These are phyloP conservation scores for Pseudogymnoascus sp. DNA, from an alignment of 2,329 filamentous ascomycete species.

Conservation along the genomic window DNA sequence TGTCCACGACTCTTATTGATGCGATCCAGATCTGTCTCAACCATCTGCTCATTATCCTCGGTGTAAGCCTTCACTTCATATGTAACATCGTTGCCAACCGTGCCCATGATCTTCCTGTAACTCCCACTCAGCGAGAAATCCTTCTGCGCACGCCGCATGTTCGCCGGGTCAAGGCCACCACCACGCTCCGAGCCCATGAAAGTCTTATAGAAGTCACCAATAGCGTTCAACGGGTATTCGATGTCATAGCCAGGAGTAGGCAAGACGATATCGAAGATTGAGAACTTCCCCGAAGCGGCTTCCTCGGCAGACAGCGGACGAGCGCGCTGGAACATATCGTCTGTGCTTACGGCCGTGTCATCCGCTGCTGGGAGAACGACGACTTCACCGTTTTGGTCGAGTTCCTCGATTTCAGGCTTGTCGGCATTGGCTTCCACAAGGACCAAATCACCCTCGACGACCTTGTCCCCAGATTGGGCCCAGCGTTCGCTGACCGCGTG, in stretches of 20 bases:
- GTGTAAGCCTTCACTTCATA: constrained; percentile 66
- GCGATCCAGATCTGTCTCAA: constrained; percentile 75
- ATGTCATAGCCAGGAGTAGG: constrained; percentile 91
- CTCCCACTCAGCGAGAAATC: constrained; percentile 84
- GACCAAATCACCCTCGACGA: constrained; percentile 74
- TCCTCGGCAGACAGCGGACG: constrained; percentile 72
- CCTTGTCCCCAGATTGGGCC: constrained; percentile 63
- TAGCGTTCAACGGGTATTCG: constrained; percentile 74
- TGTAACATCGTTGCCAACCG: constrained; percentile 54
- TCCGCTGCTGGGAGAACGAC: constrained; percentile 49
- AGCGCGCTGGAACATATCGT: constrained; percentile 61
- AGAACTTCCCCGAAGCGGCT: constrained; percentile 66
- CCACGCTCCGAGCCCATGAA: constrained; percentile 81
- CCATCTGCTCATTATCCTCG: constrained; percentile 73
- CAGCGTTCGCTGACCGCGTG: constrained; percentile 74
- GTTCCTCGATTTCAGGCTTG: constrained; percentile 23
- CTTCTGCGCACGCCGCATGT: constrained; percentile 80
- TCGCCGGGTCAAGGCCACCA: constrained; percentile 70
- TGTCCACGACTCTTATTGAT: constrained; percentile 19
- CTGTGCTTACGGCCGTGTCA: constrained; percentile 47
- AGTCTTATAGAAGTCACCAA: constrained; percentile 74
- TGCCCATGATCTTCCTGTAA: constrained; percentile 78
- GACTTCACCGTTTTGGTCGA: constrained; percentile 36
- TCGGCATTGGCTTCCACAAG: constrained; percentile 23
- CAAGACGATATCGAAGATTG: constrained; percentile 82